These are phyloP conservation scores for Colletotrichum abscissum DNA, from an alignment of 2,329 filamentous ascomycete genomes.

Conservation along the genomic window DNA sequence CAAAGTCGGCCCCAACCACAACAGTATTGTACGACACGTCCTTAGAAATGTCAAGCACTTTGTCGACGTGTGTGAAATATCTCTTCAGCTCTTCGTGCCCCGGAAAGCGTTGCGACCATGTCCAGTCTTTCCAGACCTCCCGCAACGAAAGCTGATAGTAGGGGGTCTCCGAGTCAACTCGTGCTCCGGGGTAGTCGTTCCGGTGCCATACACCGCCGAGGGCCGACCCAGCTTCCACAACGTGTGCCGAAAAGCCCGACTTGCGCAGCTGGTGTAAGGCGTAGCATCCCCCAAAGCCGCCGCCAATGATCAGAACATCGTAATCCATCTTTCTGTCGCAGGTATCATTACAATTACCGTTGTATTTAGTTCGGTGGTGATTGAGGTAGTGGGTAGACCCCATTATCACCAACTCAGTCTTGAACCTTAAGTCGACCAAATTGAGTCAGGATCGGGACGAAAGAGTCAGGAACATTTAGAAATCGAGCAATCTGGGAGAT, in stretches of 20 bases:
- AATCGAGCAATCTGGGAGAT: background rate
- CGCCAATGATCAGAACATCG: slow-evolving; percentile 41
- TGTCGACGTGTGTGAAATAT: slow-evolving; percentile 60
- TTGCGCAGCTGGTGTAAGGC: slow-evolving; percentile 49
- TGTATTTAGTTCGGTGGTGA: background rate
- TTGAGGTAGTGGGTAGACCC: slow-evolving; percentile 12
- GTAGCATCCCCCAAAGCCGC: slow-evolving; percentile 41
- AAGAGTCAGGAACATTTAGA: slow-evolving; percentile 3
- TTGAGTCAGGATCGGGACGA: background rate
- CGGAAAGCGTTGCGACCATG: slow-evolving; percentile 55
- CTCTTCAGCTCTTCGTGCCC: slow-evolving; percentile 50
- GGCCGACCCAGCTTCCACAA: slow-evolving; percentile 50
- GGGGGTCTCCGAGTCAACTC: slow-evolving; percentile 50
- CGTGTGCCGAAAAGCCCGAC: slow-evolving; percentile 47
- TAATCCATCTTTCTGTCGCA: slow-evolving; percentile 5
- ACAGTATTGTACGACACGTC: slow-evolving; percentile 56
- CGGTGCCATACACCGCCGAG: slow-evolving; percentile 57
- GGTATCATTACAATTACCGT: no score
- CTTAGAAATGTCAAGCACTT: slow-evolving; percentile 54
- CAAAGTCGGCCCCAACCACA: slow-evolving; percentile 54
- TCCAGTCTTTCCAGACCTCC: slow-evolving; percentile 56
- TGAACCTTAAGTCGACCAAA: background rate
- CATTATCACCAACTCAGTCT: slow-evolving; percentile 9
- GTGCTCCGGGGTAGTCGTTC: slow-evolving; percentile 56
- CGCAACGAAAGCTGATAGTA: slow-evolving; percentile 50